phyloP scores from a whole-genome alignment of 164 flowering plant genomes.

The Chloranthus sessilifolius region DNA sequence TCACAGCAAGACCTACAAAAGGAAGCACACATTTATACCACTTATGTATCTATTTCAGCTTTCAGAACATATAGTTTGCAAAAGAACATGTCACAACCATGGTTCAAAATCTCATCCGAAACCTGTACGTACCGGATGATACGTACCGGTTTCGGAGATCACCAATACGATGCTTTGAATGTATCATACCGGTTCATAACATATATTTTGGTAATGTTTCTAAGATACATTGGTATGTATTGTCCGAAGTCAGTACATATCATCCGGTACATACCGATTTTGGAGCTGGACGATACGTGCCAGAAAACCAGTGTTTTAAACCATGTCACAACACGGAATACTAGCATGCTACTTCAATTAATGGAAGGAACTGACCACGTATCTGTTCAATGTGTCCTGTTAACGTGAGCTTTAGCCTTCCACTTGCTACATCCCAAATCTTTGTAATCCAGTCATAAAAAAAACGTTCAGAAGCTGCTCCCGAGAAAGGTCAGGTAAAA shows the following conservation, averaged over 20 bases:
- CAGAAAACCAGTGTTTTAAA: background rate
- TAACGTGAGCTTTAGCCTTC: conserved; percentile 78
- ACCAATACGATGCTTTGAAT: no score
- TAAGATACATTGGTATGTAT: no score
- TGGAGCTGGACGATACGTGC: no score
- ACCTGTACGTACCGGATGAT: no score
- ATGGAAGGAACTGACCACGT: conserved; percentile 54
- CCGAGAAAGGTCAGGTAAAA: background rate
- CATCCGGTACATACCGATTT: no score
- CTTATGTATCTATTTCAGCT: background rate
- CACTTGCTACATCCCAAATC: conserved; percentile 96
- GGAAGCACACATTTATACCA: conserved; percentile 10
- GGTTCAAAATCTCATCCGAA: no score
- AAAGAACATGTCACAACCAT: no score
- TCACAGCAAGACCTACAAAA: conserved; percentile 90
- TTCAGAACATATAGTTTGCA: no score
- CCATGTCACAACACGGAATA: background rate
- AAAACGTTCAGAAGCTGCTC: conserved; percentile 12
- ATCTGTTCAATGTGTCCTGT: conserved; percentile 98
- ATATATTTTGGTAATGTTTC: no score
- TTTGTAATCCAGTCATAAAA: conserved; percentile 16
- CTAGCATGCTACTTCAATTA: conserved; percentile 8
- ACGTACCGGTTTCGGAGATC: no score
- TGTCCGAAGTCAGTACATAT: no score
- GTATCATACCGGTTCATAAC: no score